Evolutionary conservation across 169 alveolate species (phyloP), one percentile per base, ranked within the genome.

Genomic region (Plasmodium relictum): DNA sequence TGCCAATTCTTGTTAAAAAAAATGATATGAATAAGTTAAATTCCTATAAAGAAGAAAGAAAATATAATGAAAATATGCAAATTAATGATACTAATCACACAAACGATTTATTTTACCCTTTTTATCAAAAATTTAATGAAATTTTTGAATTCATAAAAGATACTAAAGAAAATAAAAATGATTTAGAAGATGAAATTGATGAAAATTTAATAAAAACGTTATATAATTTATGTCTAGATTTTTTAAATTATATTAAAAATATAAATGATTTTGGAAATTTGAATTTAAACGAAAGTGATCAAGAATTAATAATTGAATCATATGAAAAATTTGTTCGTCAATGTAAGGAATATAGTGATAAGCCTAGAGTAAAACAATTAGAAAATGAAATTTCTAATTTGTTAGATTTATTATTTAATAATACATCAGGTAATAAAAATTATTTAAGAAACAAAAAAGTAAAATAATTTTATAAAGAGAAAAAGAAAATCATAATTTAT

Each of bases 381-480:
- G 89, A 80, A 66, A 80, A 66, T 80, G 89, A 80, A 50, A 80
- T 80, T 54, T 80, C 89, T 6, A 80, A 80, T 65, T 66, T 80
- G 58, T 45, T 80, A 24, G 89, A 80, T 26, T 44, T 80, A 26
- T 44, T 80, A 41, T 80, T 80, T 68, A 80, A 80, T 37, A 80
- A 80, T 69, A 80, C 89, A 8, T 65, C 89, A 66, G 89, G 89
- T 80, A 66, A 6, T 16, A 14, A 54, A 9, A n/a, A 24, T 39
- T 20, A 68, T 16, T 68, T 4, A 54, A 50, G 22, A 66, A 66
- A 66, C n/a, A 20, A 42, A 70, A 71, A 71, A 26, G 48, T 18
- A 70, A 26, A 70, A 48, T 9, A 14, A 4, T 12, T 20, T 3
- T 8, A 45, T 44, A 14, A 48, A 16, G 37, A 16, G 18, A 59